Percentiles rank a stretch among this genome's conserved stretches.
These are phyloP conservation scores for Apophysomyces trapeziformis DNA, from an alignment of 371 early-diverging fungal genomes.

Conservation along the genomic window DNA sequence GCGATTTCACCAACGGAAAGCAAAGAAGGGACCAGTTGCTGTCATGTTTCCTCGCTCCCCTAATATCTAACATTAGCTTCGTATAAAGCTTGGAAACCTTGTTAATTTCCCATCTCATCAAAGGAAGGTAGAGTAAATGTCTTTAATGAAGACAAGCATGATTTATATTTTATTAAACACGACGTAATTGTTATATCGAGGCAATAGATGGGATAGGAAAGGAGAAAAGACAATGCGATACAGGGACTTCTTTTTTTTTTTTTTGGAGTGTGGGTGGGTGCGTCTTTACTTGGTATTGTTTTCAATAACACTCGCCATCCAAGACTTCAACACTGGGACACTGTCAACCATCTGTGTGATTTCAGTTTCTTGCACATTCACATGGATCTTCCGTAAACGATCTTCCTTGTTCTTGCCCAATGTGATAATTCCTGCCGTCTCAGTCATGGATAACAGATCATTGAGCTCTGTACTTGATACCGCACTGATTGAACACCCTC, in stretches of 20 bases:
- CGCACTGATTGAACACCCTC: constrained; percentile 56
- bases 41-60: no score
- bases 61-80: no score
- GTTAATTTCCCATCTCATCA: no score
- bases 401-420: constrained; percentile 60
- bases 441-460: constrained; percentile 75
- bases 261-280: neutral
- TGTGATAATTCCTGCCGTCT: constrained; percentile 72
- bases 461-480: constrained; percentile 79
- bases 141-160: no score
- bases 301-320: neutral
- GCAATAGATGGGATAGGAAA: no score
- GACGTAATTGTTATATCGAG: no score
- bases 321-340: constrained; percentile 1
- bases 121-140: no score
- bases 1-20: no score
- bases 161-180: no score
- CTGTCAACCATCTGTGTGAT: constrained; percentile 52
- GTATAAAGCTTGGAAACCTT: no score
- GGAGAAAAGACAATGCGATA: neutral
- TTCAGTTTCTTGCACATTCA: constrained; percentile 53
- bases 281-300: neutral
- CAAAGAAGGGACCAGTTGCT: no score
- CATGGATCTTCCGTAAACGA: constrained; percentile 47
- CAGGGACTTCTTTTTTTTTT: neutral